A percentile compares a stretch with the other conserved stretches of the same genome.
These are phyloP conservation scores for Ocimum tenuiflorum DNA, from an alignment of 257 asterid species.

Conservation along the genomic window DNA sequence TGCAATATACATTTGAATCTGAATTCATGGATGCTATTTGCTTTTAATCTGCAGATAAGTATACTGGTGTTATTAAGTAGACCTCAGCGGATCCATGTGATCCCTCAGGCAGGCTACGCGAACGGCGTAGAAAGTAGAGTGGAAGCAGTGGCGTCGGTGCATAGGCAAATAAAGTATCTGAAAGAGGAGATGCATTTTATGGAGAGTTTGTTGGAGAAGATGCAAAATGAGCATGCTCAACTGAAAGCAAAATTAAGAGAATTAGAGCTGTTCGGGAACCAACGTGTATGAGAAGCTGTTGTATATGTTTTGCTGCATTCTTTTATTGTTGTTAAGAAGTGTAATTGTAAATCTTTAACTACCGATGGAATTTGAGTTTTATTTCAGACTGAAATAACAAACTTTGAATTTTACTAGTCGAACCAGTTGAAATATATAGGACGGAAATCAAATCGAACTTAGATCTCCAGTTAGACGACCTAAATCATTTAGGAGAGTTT, in stretches of 20 bases:
- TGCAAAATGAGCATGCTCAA: slow-evolving; percentile 57
- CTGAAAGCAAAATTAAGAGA: slow-evolving; percentile 55
- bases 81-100: slow-evolving; percentile 72
- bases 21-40: neutral
- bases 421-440: too few relatives aligned
- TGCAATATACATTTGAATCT: neutral
- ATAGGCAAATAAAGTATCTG: slow-evolving; percentile 51
- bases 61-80: slow-evolving; percentile 73
- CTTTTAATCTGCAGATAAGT: slow-evolving; percentile 47
- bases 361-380: too few relatives aligned
- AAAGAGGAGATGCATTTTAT: slow-evolving; percentile 75
- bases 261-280: slow-evolving; percentile 51
- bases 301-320: slow-evolving; percentile 10
- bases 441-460: too few relatives aligned
- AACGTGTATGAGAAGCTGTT: slow-evolving; percentile 21
- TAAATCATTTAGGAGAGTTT: too few relatives aligned
- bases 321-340: neutral
- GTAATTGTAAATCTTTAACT: neutral
- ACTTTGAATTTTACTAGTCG: too few relatives aligned
- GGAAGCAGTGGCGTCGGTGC: slow-evolving; percentile 40
- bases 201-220: slow-evolving; percentile 54
- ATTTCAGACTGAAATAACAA: too few relatives aligned
- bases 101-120: slow-evolving; percentile 50
- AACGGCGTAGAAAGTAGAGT: slow-evolving; percentile 30
- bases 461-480: too few relatives aligned